Base-by-base conservation (phyloP, 768 basidiomycete species). In the Phylloporus rhodoxanthus region DNA sequence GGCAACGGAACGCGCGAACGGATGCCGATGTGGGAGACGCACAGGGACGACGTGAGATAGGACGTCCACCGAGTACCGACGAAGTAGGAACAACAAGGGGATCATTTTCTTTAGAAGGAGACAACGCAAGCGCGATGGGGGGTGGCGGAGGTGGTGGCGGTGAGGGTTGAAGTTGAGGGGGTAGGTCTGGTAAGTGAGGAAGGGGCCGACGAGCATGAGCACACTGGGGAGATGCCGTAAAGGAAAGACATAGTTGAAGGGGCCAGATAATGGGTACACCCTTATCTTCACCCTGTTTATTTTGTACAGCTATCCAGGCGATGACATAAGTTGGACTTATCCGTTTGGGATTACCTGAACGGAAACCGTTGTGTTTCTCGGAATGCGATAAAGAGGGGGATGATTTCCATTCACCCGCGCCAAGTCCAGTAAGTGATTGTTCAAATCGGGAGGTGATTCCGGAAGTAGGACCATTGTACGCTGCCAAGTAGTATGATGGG, bases 251-350 rank as follows among this genome's bases (percentile, higher is more conserved):
- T 4, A 91, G 76, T 1, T 71, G 66, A 2, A 76, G 66, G 2
- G 89, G 88, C 72, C 87, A 91, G 53, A 90, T 80, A 43, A 85
- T 70, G n/a, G 77, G 71, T 26, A 87, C 69, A 1, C 87, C 87
- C 57, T 88, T 89, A 55, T 87, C 85, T 62, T 90, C 87, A 28
- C 85, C 86, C 55, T 85, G 86, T 53, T 77, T 82, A 58, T 87
- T 87, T 64, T 87, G 79, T 17, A 90, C 83, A 28, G 75, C 76
- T 32, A 89, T 73, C 82, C 84, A 90, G 4, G 78, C 85, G 45
- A 90, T 80, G 39, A 87, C 65, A 62, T 80, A 87, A 14, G 57
- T 56, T 2, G 65, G 64, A 37, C 34, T 49, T 33, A 50, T 45
- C 40, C 48, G 46, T 46, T 57, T 56, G 48, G 40, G 60, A 26